These are phyloP conservation scores for Trichosanthes truncata DNA, from an alignment of 306 rosid genomes.

Conservation along the genomic window DNA sequence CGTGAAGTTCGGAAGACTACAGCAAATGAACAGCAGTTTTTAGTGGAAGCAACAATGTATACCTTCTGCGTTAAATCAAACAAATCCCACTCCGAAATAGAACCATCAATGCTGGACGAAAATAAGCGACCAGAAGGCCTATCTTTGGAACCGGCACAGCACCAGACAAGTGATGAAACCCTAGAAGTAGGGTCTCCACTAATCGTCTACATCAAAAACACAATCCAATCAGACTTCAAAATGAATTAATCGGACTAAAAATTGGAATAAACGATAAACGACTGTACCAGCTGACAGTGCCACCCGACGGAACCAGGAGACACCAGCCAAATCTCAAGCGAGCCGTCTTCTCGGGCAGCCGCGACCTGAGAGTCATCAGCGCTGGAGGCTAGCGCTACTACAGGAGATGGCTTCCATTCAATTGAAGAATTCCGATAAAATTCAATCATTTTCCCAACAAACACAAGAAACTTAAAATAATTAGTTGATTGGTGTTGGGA, in stretches of 20 bases:
- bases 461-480: neutral
- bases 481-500: neutral
- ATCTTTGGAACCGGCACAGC: constrained; percentile 38
- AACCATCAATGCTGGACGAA: constrained; percentile 75
- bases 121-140: constrained; percentile 58
- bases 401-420: constrained; percentile 80
- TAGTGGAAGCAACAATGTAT: neutral
- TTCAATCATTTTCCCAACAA: constrained; percentile 32
- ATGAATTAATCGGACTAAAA: neutral
- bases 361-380: constrained; percentile 73
- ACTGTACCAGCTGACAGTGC: constrained; percentile 88
- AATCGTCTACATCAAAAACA: constrained; percentile 40
- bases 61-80: constrained; percentile 74
- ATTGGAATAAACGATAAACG: neutral
- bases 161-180: constrained; percentile 83
- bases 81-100: constrained; percentile 79
- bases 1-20: neutral
- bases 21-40: neutral
- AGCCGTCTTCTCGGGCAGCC: constrained; percentile 83
- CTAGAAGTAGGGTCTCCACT: constrained; percentile 57
- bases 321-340: constrained; percentile 95
- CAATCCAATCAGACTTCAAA: neutral
- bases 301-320: constrained; percentile 90
- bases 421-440: constrained; percentile 37
- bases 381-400: constrained; percentile 73